Conservation (phyloP, 495 filamentous ascomycete species). For the Halenospora varia region DNA sequence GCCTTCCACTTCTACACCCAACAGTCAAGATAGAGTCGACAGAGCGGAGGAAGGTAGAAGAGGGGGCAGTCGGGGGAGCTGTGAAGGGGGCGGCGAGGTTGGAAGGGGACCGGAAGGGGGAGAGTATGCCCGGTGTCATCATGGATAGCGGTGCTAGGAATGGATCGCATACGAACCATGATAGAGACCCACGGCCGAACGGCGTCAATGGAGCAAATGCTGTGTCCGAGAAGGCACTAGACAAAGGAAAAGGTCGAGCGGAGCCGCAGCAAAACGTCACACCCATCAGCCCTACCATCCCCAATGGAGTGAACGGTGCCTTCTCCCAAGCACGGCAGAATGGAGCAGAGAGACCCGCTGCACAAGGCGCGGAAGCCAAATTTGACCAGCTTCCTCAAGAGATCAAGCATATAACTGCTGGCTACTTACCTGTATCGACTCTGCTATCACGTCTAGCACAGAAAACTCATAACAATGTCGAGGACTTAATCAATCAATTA, state of each 20-base stretch:
- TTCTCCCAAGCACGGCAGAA: constrained; percentile 1
- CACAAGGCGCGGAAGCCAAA: constrained; percentile 14
- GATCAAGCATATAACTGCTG: constrained; percentile 72
- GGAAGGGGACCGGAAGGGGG: constrained; percentile 10
- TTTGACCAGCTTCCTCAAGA: constrained; percentile 63
- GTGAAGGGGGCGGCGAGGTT: constrained; percentile 13
- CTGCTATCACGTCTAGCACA: constrained; percentile 75
- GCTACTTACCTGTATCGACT: constrained; percentile 64
- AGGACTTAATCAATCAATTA: constrained; percentile 66
- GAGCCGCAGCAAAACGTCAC: constrained; percentile 24
- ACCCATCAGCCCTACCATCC: constrained; percentile 15
- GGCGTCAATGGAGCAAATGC: constrained; percentile 27
- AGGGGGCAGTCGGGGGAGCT: constrained; percentile 18
- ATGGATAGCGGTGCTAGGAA: constrained; percentile 49
- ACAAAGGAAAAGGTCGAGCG: constrained; percentile 20
- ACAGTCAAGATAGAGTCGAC: constrained; percentile 30
- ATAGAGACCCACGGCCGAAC: constrained; percentile 38
- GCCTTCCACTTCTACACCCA: constrained; percentile 3
- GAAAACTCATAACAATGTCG: constrained; percentile 72
- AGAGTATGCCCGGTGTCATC: constrained; percentile 38
- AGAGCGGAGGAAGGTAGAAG: constrained; percentile 13
- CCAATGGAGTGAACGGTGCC: constrained; percentile 23
- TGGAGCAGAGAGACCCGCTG: background rate
- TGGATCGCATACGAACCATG: constrained; percentile 44
- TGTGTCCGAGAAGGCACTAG: constrained; percentile 10